Evolutionary conservation across 2,329 filamentous ascomycete species (phyloP).

Genomic region (Cladosporium sp.): DNA sequence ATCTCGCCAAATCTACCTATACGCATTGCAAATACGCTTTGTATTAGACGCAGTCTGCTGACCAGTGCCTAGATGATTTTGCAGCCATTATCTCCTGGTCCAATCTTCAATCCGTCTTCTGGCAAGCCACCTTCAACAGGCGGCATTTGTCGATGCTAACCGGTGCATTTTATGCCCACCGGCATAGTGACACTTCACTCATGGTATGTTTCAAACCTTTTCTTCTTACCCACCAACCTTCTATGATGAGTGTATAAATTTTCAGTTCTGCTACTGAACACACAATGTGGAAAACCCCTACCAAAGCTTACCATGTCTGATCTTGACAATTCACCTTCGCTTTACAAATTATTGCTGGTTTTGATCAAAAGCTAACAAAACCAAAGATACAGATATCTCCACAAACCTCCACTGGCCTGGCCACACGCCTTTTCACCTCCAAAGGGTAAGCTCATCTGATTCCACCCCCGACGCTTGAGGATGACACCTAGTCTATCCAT

Average conservation of each 20-base stretch:
- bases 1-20: constrained; percentile 17
- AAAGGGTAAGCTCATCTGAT: constrained; percentile 15
- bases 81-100: too few relatives aligned
- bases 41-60: background rate
- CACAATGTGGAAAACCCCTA: constrained; percentile 35
- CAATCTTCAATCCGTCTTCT: too few relatives aligned
- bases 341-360: background rate
- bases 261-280: constrained; percentile 38
- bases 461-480: constrained; percentile 21
- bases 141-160: constrained; percentile 14
- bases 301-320: constrained; percentile 32
- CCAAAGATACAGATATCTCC: background rate
- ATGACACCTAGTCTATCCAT: constrained; percentile 39
- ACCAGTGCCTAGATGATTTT: background rate
- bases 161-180: background rate
- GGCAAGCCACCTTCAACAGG: constrained; percentile 2
- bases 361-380: background rate
- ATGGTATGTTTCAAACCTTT: constrained; percentile 8
- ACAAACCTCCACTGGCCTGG: background rate
- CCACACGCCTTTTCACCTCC: background rate
- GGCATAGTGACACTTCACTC: too few relatives aligned
- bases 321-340: constrained; percentile 12
- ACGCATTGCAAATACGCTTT: background rate
- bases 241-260: constrained; percentile 37
- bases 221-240: constrained; percentile 15